A percentile compares a stretch with the other conserved stretches of the same genome.
Conservation (phyloP, 1,139 yeast species). For the Geotrichum reessii region DNA sequence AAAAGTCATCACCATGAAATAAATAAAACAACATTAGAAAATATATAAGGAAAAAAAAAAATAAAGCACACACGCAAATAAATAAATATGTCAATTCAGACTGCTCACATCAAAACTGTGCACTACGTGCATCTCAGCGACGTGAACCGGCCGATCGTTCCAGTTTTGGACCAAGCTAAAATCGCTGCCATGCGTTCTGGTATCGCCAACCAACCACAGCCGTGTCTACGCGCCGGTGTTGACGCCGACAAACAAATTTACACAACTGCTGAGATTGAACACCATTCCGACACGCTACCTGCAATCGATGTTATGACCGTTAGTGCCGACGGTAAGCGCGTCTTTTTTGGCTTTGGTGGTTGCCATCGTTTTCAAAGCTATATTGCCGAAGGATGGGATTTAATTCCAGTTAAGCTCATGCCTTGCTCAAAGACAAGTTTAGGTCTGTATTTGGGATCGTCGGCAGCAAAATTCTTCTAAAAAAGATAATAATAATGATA, state of each 20-base stretch:
- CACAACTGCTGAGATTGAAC: not conserved
- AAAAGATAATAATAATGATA: not conserved
- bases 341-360: slow-evolving; percentile 73
- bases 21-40: too few species aligned
- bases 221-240: not conserved
- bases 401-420: slow-evolving; percentile 20
- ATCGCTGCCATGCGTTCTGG: slow-evolving; percentile 78
- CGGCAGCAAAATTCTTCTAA: slow-evolving; percentile 16
- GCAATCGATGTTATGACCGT: slow-evolving; percentile 64
- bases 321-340: slow-evolving; percentile 52
- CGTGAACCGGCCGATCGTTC: slow-evolving; percentile 76
- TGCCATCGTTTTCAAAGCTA: slow-evolving; percentile 66
- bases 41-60: too few species aligned
- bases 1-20: too few species aligned
- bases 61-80: not conserved
- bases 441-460: slow-evolving; percentile 21
- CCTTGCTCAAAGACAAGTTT: slow-evolving; percentile 22
- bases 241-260: not conserved
- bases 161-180: slow-evolving; percentile 65
- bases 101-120: slow-evolving; percentile 42
- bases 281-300: slow-evolving; percentile 25
- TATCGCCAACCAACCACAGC: slow-evolving; percentile 32
- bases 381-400: slow-evolving; percentile 18
- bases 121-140: slow-evolving; percentile 57
- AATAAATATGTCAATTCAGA: slow-evolving; percentile 43